A percentile compares a stretch with the other conserved stretches of the same genome.
Evolutionary conservation across 805 yeast genomes (phyloP).

Genomic region (Cyberlindnera japonica): DNA sequence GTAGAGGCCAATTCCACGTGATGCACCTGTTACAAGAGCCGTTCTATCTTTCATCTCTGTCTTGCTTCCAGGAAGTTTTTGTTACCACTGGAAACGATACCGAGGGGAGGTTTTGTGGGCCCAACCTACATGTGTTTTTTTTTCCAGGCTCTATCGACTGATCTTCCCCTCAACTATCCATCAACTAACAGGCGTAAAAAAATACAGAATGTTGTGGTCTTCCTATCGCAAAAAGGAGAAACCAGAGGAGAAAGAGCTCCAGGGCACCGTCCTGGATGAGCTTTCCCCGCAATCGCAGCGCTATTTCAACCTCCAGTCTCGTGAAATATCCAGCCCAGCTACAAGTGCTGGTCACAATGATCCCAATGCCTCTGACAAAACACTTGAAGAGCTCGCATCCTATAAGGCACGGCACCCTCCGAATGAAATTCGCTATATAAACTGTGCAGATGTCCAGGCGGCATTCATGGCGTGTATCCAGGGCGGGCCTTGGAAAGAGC

Average conservation of each 20-base stretch:
- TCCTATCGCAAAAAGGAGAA: constrained; percentile 1
- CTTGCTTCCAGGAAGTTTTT: no score
- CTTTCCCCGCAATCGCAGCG: constrained; percentile 12
- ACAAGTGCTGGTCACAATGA: neutral
- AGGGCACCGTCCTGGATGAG: no score
- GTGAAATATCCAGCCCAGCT: neutral
- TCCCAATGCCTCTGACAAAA: neutral
- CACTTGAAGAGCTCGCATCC: neutral
- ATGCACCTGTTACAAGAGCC: constrained; percentile 67
- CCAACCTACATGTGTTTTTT: no score
- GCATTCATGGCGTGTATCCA: constrained; percentile 21
- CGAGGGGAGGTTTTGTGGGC: no score
- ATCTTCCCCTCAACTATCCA: neutral
- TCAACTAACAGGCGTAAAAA: neutral
- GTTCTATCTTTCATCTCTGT: constrained; percentile 27
- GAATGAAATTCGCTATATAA: constrained; percentile 8
- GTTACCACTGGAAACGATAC: no score
- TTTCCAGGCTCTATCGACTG: no score
- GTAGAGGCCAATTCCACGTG: constrained; percentile 61
- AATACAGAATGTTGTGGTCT: constrained; percentile 7
- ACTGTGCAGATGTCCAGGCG: constrained; percentile 24
- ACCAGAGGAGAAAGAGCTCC: neutral
- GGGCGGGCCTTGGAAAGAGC: constrained; percentile 20
- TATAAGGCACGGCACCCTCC: constrained; percentile 5
- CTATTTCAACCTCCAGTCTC: constrained; percentile 4